phyloP scores from a whole-genome alignment of 441 rosid genomes.

The Croton laevigatus region DNA sequence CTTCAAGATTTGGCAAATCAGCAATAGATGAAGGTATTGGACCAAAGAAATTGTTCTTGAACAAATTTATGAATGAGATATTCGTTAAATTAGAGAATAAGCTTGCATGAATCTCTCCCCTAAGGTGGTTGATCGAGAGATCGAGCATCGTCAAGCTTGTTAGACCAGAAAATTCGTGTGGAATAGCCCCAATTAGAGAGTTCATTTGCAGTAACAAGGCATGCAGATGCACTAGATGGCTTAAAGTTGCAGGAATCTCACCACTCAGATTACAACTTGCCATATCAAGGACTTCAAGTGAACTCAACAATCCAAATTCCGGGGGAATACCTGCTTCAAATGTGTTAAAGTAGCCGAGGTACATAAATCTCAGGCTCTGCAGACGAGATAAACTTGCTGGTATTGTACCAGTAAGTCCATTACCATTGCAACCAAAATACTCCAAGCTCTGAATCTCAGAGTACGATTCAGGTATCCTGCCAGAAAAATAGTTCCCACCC shows the following conservation, averaged over 20 bases:
- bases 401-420: constrained; percentile 40
- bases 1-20: constrained; percentile 61
- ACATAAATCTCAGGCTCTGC: constrained; percentile 47
- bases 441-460: constrained; percentile 63
- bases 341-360: constrained; percentile 53
- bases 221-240: constrained; percentile 49
- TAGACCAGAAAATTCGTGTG: constrained; percentile 59
- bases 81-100: constrained; percentile 44
- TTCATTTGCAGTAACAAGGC: constrained; percentile 62
- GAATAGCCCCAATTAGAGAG: constrained; percentile 54
- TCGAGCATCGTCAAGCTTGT: constrained; percentile 57
- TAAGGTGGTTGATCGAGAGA: constrained; percentile 52
- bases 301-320: constrained; percentile 59
- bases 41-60: constrained; percentile 58
- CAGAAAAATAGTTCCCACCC: constrained; percentile 72
- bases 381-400: constrained; percentile 56
- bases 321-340: constrained; percentile 63
- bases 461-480: constrained; percentile 62
- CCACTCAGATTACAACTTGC: constrained; percentile 61
- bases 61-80: constrained; percentile 50
- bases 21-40: constrained; percentile 60
- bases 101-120: constrained; percentile 65
- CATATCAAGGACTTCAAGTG: constrained; percentile 59
- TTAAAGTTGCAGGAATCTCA: constrained; percentile 58
- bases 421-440: constrained; percentile 56